A percentile compares a stretch with the other conserved stretches of the same genome.
Conservation (phyloP, 192 early-diverging fungal genomes). For the Spizellomyces punctatus region DNA sequence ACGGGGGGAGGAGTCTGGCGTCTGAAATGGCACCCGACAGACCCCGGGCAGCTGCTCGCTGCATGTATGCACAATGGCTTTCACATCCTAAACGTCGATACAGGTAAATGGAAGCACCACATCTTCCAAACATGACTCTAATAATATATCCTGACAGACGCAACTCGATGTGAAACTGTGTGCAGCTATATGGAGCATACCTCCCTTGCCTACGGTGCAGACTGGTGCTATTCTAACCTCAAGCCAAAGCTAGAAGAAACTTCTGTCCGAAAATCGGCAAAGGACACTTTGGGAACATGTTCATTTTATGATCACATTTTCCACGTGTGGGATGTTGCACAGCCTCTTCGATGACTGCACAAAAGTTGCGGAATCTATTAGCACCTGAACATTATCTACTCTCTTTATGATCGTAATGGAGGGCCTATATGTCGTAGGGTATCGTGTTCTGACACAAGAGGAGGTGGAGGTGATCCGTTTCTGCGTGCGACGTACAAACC, state of each 20-base stretch:
- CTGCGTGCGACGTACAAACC: constrained; percentile 28
- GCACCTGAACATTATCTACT: too few relatives aligned
- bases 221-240: constrained; percentile 41
- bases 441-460: background rate
- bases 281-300: constrained; percentile 49
- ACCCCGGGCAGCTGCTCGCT: constrained; percentile 63
- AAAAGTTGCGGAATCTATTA: too few relatives aligned
- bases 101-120: constrained; percentile 21
- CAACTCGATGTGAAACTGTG: background rate
- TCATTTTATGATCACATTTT: constrained; percentile 62
- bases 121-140: background rate
- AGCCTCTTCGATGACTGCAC: too few relatives aligned
- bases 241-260: background rate
- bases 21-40: constrained; percentile 89
- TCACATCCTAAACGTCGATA: constrained; percentile 69
- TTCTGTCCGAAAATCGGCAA: background rate
- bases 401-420: too few relatives aligned
- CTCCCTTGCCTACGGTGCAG: constrained; percentile 53
- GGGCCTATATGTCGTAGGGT: too few relatives aligned
- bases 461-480: background rate
- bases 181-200: constrained; percentile 14
- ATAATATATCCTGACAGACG: constrained; percentile 11
- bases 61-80: constrained; percentile 94
- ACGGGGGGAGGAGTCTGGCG: constrained; percentile 93
- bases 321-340: constrained; percentile 39